phyloP scores from a whole-genome alignment of 2,329 filamentous ascomycete species.

The Microcera coccophila region DNA sequence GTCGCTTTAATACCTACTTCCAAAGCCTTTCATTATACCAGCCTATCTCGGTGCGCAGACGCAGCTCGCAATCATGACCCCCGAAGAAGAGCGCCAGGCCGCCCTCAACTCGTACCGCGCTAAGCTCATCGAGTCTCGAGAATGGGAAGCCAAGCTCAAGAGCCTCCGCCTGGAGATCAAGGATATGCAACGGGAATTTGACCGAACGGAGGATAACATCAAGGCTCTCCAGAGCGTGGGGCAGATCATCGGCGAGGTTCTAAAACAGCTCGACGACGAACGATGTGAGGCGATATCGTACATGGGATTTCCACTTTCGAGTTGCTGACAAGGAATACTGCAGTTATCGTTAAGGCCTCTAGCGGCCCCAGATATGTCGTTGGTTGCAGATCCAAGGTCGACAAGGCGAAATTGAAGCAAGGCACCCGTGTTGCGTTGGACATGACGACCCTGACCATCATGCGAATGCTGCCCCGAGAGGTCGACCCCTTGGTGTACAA shows the following conservation, averaged over 20 bases:
- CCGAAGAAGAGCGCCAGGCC: constrained; percentile 59
- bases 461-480: constrained; percentile 98
- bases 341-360: constrained; percentile 98
- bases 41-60: neutral
- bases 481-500: constrained; percentile 99
- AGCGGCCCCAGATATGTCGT: constrained; percentile 97
- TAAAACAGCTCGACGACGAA: constrained; percentile 98
- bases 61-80: constrained; percentile 40
- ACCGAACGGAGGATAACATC: constrained; percentile 98
- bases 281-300: constrained; percentile 64
- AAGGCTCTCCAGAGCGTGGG: constrained; percentile 98
- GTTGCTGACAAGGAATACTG: no score
- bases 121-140: constrained; percentile 87
- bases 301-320: constrained; percentile 3
- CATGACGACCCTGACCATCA: constrained; percentile 99
- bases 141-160: constrained; percentile 99
- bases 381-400: constrained; percentile 96
- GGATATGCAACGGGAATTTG: constrained; percentile 88
- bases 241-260: constrained; percentile 97
- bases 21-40: constrained; percentile 1
- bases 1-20: no score
- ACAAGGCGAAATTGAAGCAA: constrained; percentile 96
- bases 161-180: constrained; percentile 92
- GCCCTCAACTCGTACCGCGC: constrained; percentile 74
- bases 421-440: constrained; percentile 95